A percentile compares a stretch with the other conserved stretches of the same genome.
phyloP scores from a whole-genome alignment of 139 green algal species.

The Chlorella sorokiniana region DNA sequence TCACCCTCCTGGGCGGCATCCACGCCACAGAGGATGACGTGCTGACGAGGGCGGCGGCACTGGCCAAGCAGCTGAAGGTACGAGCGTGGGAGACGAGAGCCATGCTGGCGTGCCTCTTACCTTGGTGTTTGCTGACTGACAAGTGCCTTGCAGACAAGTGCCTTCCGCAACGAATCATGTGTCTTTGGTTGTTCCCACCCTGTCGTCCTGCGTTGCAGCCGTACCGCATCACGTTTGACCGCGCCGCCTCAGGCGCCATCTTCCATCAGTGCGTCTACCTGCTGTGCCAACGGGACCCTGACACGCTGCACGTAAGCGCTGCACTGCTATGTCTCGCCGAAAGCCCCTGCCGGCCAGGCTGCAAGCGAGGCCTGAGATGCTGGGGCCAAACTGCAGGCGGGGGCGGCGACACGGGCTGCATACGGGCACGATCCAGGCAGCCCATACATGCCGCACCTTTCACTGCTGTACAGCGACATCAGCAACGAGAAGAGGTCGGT shows the following conservation, averaged over 20 bases:
- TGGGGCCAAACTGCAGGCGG: not conserved
- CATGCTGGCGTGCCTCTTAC: not conserved
- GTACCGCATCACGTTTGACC: slow-evolving; percentile 36
- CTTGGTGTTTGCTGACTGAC: not conserved
- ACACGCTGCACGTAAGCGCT: slow-evolving; percentile 19
- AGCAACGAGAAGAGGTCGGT: slow-evolving; percentile 14
- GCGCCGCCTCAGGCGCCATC: slow-evolving; percentile 24
- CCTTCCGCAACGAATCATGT: no score
- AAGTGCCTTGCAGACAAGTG: no score
- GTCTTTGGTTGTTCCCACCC: not conserved
- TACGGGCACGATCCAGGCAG: slow-evolving; percentile 17
- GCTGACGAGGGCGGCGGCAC: slow-evolving; percentile 2
- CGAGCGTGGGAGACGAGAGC: not conserved
- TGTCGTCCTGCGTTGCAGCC: not conserved
- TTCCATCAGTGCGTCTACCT: slow-evolving; percentile 57
- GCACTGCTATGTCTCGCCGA: no score
- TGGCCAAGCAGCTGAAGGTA: slow-evolving; percentile 28
- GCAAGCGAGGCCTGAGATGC: no score
- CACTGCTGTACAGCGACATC: slow-evolving; percentile 53
- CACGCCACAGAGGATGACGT: slow-evolving; percentile 24
- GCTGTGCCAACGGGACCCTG: slow-evolving; percentile 10
- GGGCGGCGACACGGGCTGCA: not conserved
- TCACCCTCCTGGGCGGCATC: slow-evolving; percentile 52
- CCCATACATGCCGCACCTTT: slow-evolving; percentile 58
- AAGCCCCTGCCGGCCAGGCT: no score